A percentile compares a stretch with the other conserved stretches of the same genome.
These are phyloP conservation scores for Phytophthora syringae DNA, from an alignment of 352 stramenopile species.

Conservation along the genomic window DNA sequence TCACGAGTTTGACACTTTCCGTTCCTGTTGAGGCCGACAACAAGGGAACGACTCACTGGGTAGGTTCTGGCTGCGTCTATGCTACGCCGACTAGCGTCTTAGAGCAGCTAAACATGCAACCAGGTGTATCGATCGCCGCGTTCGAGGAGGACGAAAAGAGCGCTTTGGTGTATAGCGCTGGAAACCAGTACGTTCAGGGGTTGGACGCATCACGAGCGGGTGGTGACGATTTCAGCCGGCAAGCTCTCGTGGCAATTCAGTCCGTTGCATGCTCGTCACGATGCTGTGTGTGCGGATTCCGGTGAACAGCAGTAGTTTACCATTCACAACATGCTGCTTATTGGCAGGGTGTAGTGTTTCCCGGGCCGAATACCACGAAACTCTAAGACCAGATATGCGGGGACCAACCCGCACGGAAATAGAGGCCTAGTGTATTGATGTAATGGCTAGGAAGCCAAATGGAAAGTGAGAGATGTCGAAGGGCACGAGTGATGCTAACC, in stretches of 20 bases:
- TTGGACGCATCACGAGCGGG: not conserved
- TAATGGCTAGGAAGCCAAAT: too few relatives aligned
- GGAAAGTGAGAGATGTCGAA: too few relatives aligned
- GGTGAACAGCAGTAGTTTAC: constrained; percentile 39
- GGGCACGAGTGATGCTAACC: too few relatives aligned
- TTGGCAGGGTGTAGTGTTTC: too few relatives aligned
- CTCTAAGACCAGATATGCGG: too few relatives aligned
- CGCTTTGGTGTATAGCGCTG: constrained; percentile 37
- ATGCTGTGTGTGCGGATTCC: constrained; percentile 29
- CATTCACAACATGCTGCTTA: constrained; percentile 38
- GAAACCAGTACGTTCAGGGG: constrained; percentile 22
- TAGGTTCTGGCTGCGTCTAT: constrained; percentile 33
- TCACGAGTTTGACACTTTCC: constrained; percentile 29
- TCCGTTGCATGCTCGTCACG: constrained; percentile 33
- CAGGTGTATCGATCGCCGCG: constrained; percentile 27
- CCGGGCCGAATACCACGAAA: too few relatives aligned
- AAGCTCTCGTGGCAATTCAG: constrained; percentile 48
- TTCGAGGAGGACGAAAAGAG: constrained; percentile 22
- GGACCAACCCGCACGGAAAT: too few relatives aligned
- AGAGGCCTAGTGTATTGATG: too few relatives aligned
- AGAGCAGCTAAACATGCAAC: constrained; percentile 24
- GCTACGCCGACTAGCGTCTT: constrained; percentile 26
- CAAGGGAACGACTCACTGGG: constrained; percentile 22
- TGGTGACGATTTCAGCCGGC: constrained; percentile 48
- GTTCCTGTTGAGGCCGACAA: constrained; percentile 25